Percentiles rank a stretch among this genome's conserved stretches.
Conservation (phyloP, 2,329 filamentous ascomycete genomes). For the Diaporthe vaccinii region DNA sequence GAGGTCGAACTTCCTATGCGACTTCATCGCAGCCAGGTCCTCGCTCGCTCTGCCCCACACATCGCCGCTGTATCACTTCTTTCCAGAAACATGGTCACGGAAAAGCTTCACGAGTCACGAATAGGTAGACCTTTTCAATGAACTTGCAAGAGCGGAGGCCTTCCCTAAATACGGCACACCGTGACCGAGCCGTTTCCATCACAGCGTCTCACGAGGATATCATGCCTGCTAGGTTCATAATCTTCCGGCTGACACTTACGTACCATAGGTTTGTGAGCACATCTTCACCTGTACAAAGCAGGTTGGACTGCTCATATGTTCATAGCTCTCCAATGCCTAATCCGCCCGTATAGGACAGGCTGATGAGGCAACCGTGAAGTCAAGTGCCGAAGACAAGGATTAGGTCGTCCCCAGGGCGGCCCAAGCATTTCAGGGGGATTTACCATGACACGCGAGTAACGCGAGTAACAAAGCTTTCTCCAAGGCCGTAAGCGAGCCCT, state of each 20-base stretch:
- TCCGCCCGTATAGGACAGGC: no score
- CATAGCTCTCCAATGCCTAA: not conserved
- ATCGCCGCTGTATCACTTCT: not conserved
- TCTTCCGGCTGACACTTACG: no score
- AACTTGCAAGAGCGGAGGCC: not conserved
- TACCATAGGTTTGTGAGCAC: not conserved
- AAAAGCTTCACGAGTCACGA: not conserved
- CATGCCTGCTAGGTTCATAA: not conserved
- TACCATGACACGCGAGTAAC: not conserved
- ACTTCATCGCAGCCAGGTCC: not conserved
- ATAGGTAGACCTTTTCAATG: not conserved
- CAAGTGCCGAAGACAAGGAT: not conserved
- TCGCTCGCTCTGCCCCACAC: not conserved
- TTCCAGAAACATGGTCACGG: not conserved
- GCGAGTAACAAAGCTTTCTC: not conserved
- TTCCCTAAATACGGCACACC: not conserved
- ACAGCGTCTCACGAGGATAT: not conserved
- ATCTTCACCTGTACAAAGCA: no score
- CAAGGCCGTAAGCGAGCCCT: constrained; percentile 3
- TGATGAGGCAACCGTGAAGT: not conserved
- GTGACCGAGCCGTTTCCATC: not conserved
- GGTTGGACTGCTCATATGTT: not conserved
- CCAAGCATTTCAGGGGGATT: not conserved
- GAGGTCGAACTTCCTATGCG: not conserved
- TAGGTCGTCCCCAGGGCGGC: not conserved